Conservation (phyloP, 305 asterid genomes). For the Fraxinus floribunda region DNA sequence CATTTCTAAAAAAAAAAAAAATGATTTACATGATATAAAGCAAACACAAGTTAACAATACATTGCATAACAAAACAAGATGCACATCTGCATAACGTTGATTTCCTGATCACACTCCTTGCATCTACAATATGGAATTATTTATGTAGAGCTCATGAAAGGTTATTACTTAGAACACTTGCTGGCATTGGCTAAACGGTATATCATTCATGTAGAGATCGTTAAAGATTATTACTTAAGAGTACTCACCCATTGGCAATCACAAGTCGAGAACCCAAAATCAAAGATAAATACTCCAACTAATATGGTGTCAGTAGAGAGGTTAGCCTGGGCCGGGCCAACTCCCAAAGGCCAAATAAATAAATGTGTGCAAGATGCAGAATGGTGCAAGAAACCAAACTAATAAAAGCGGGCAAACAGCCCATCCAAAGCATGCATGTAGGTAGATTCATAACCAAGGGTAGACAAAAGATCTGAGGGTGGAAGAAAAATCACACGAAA, state of each 20-base stretch:
- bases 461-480: not conserved
- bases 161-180: not conserved
- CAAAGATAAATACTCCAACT: not conserved
- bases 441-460: not conserved
- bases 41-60: not conserved
- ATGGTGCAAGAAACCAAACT: not conserved
- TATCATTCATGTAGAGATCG: not conserved
- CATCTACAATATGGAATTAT: not conserved
- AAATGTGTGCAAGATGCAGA: not conserved
- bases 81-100: not conserved
- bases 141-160: not conserved
- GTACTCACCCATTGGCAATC: not conserved
- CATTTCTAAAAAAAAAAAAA: not conserved
- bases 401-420: not conserved
- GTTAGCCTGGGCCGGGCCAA: not conserved
- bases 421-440: not conserved
- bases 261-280: not conserved
- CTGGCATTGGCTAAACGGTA: not conserved
- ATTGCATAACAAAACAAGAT: not conserved
- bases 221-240: not conserved
- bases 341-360: not conserved
- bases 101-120: not conserved
- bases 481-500: not conserved
- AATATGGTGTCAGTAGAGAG: not conserved
- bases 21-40: not conserved